These are phyloP conservation scores for Limnomonas spitsbergensis DNA, from an alignment of 139 green algal species.

Conservation along the genomic window DNA sequence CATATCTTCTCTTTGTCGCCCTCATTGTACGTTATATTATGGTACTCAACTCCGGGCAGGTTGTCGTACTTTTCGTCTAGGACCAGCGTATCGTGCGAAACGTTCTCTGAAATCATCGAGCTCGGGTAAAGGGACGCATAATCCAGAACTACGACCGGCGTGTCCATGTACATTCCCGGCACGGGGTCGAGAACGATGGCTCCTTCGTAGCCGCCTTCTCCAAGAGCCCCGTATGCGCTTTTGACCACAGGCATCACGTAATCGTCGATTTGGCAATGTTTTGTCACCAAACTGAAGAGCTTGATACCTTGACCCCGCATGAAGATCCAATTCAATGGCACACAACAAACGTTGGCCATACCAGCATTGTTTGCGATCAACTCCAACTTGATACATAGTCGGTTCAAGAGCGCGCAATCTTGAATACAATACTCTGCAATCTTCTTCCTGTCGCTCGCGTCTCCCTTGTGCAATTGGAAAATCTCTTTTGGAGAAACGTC, in stretches of 20 bases:
- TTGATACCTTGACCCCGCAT: conserved; percentile 38
- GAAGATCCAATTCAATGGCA: conserved; percentile 34
- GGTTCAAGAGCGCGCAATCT: conserved; percentile 28
- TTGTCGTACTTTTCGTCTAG: conserved; percentile 15
- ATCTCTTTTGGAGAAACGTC: conserved; percentile 29
- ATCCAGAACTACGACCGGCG: conserved; percentile 24
- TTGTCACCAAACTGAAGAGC: conserved; percentile 23
- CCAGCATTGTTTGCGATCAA: conserved; percentile 27
- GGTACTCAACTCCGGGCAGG: conserved; percentile 23
- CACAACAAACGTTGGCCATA: conserved; percentile 26
- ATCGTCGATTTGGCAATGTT: neutral
- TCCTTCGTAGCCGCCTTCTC: conserved; percentile 12
- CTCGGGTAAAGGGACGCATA: conserved; percentile 32
- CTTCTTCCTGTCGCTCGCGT: neutral
- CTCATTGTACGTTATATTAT: conserved; percentile 9
- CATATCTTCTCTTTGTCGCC: neutral
- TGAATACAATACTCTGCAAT: conserved; percentile 33
- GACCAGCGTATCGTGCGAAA: conserved; percentile 24
- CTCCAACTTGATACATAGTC: conserved; percentile 14
- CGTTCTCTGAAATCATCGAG: conserved; percentile 26
- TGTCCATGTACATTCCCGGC: conserved; percentile 27
- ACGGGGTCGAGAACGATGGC: conserved; percentile 28
- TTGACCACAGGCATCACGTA: conserved; percentile 15
- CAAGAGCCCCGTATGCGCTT: neutral
- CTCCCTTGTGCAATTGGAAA: conserved; percentile 23